These are phyloP conservation scores for Alternaria infectoria DNA, from an alignment of 2,329 filamentous ascomycete species.

Conservation along the genomic window DNA sequence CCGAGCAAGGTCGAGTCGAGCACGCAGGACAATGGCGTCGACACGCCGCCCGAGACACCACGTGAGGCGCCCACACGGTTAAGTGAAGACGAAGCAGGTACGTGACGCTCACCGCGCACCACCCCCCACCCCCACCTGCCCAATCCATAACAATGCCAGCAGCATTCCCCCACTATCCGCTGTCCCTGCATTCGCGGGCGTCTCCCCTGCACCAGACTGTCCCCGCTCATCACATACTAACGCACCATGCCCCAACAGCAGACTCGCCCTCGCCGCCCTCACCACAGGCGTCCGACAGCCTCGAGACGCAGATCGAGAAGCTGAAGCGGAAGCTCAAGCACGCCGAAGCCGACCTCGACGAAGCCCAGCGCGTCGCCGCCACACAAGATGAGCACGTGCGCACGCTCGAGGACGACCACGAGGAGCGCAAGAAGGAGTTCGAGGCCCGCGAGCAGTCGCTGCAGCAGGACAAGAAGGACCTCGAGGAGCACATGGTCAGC, in stretches of 20 bases:
- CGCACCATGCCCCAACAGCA: slow-evolving; percentile 26
- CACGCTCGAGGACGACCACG: slow-evolving; percentile 42
- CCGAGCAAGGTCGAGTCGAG: slow-evolving; percentile 27
- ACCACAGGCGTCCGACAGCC: slow-evolving; percentile 35
- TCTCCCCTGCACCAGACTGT: slow-evolving; percentile 17
- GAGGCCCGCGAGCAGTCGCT: slow-evolving; percentile 39
- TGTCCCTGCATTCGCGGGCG: slow-evolving; percentile 22
- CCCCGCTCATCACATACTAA: slow-evolving; percentile 27
- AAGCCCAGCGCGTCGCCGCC: slow-evolving; percentile 40
- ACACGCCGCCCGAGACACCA: slow-evolving; percentile 45
- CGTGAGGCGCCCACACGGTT: slow-evolving; percentile 22
- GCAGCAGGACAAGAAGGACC: slow-evolving; percentile 47
- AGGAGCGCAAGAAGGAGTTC: slow-evolving; percentile 39
- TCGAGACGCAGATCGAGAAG: slow-evolving; percentile 40
- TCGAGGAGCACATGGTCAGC: slow-evolving; percentile 52
- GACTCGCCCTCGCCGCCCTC: slow-evolving; percentile 40
- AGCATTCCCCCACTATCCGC: slow-evolving; percentile 26
- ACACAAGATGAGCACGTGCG: slow-evolving; percentile 39
- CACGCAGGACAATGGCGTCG: slow-evolving; percentile 32
- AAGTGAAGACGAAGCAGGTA: slow-evolving; percentile 26
- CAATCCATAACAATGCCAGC: slow-evolving; percentile 27
- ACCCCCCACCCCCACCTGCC: slow-evolving; percentile 25
- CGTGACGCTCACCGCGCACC: slow-evolving; percentile 9
- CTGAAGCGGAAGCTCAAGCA: slow-evolving; percentile 41
- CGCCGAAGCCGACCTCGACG: slow-evolving; percentile 40